A percentile compares a stretch with the other conserved stretches of the same genome.
Conservation (phyloP, 345 rosid genomes). For the Brassica cretica region DNA sequence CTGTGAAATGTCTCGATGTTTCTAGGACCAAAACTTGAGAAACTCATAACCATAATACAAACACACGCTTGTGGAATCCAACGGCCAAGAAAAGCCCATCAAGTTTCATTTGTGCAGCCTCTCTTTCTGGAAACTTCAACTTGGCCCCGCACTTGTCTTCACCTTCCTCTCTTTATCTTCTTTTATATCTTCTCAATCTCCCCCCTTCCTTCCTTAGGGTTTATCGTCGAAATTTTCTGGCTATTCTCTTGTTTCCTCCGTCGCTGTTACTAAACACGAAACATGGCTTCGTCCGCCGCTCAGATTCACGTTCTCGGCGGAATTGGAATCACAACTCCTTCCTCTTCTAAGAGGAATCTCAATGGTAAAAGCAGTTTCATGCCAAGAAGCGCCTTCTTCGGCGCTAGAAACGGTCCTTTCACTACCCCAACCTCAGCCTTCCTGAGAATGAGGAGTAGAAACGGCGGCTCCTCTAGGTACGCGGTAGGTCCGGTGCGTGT, state of each 20-base stretch:
- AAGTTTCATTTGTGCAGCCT: neutral
- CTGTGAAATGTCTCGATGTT: conserved; percentile 4
- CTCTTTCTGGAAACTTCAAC: conserved; percentile 23
- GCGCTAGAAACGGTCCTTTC: conserved; percentile 40
- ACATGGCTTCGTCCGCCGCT: conserved; percentile 80
- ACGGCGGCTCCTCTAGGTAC: conserved; percentile 56
- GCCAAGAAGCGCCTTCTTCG: conserved; percentile 58
- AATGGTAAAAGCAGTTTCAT: conserved; percentile 13
- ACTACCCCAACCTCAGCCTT: conserved; percentile 43
- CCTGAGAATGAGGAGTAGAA: conserved; percentile 42
- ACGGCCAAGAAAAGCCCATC: conserved; percentile 10
- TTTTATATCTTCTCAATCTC: too few relatives aligned
- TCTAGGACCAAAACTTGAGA: neutral
- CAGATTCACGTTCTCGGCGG: conserved; percentile 70
- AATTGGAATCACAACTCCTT: conserved; percentile 38
- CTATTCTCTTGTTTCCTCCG: neutral
- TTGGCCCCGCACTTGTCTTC: conserved; percentile 6
- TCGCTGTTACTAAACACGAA: neutral
- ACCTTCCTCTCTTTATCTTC: conserved; percentile 29
- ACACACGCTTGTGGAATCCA: neutral
- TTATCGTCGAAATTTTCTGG: neutral
- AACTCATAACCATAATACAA: neutral
- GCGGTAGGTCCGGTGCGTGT: conserved; percentile 63
- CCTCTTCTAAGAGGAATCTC: conserved; percentile 32
- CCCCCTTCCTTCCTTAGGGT: neutral